These are phyloP conservation scores for Picea glauca DNA, from an alignment of 75 land plant species.

Conservation along the genomic window DNA sequence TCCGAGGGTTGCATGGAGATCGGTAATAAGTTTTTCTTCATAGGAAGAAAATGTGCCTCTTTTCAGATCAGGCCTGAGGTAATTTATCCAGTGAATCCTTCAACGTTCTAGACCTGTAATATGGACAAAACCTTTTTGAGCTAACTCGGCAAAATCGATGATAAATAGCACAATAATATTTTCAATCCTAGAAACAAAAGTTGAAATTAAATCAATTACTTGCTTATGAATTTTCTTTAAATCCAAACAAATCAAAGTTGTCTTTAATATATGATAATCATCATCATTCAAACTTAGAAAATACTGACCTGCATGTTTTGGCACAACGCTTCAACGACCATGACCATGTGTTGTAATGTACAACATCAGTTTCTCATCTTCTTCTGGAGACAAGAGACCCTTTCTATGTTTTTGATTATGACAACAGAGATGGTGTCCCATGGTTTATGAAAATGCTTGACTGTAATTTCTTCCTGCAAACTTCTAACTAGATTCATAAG, in stretches of 20 bases:
- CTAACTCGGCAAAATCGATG: not conserved
- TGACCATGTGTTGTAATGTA: constrained; percentile 51
- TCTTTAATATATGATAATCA: not conserved
- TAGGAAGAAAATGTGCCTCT: constrained; percentile 12
- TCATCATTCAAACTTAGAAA: not conserved
- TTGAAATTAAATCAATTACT: not conserved
- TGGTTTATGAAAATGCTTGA: not conserved
- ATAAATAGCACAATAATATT: not conserved
- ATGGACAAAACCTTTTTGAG: not conserved
- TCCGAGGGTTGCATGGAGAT: constrained; percentile 23
- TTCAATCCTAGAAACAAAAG: not conserved
- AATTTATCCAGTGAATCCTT: constrained; percentile 19
- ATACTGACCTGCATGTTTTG: constrained; percentile 38
- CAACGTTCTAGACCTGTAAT: constrained; percentile 12
- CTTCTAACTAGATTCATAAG: not conserved
- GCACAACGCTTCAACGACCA: constrained; percentile 69
- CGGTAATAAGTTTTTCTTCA: constrained; percentile 25
- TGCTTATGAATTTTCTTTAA: not conserved
- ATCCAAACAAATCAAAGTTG: not conserved
- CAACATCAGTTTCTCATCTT: constrained; percentile 52
- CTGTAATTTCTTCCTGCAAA: not conserved
- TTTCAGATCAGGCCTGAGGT: constrained; percentile 25
- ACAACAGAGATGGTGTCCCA: constrained; percentile 22
- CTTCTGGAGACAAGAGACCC: constrained; percentile 62
- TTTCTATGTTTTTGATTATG: constrained; percentile 49